Conservation (phyloP, 768 basidiomycete species). For the Psilocybe cubensis region DNA sequence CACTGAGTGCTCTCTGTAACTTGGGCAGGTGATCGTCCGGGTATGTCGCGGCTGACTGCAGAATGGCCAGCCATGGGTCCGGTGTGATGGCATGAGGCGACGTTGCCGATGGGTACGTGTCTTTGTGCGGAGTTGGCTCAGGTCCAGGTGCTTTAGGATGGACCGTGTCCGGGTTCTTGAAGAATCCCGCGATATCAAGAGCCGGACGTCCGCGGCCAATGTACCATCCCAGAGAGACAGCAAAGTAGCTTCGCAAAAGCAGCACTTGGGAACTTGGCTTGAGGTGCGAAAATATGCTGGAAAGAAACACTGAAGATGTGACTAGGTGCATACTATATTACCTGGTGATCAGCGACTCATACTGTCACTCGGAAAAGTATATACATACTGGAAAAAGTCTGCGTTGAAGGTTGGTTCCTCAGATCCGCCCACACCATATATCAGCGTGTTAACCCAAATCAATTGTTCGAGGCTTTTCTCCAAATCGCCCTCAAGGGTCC, state of each 20-base stretch:
- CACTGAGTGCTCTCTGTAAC: slow-evolving; percentile 56
- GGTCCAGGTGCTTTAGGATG: slow-evolving; percentile 21
- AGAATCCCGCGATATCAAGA: slow-evolving; percentile 53
- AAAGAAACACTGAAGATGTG: slow-evolving; percentile 60
- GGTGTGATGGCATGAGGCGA: slow-evolving; percentile 42
- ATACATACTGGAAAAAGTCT: slow-evolving; percentile 53
- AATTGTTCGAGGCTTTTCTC: slow-evolving; percentile 56
- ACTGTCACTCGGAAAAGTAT: not conserved
- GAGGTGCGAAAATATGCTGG: slow-evolving; percentile 38
- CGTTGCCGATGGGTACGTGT: slow-evolving; percentile 22
- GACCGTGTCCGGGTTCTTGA: slow-evolving; percentile 28
- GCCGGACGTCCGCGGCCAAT: slow-evolving; percentile 54
- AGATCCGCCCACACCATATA: slow-evolving; percentile 44
- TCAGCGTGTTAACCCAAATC: slow-evolving; percentile 45
- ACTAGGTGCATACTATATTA: slow-evolving; percentile 53
- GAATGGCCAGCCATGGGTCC: slow-evolving; percentile 60
- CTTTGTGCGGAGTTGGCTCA: slow-evolving; percentile 23
- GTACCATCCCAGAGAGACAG: slow-evolving; percentile 50
- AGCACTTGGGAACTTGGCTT: slow-evolving; percentile 40
- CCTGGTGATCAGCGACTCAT: not conserved
- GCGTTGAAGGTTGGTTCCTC: slow-evolving; percentile 37
- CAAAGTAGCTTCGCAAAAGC: slow-evolving; percentile 56
- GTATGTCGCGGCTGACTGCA: slow-evolving; percentile 54
- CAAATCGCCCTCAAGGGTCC: slow-evolving; percentile 34
- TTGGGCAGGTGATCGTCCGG: slow-evolving; percentile 56